These are phyloP conservation scores for Spencermartinsiella europaea DNA, from an alignment of 805 yeast genomes.

Conservation along the genomic window DNA sequence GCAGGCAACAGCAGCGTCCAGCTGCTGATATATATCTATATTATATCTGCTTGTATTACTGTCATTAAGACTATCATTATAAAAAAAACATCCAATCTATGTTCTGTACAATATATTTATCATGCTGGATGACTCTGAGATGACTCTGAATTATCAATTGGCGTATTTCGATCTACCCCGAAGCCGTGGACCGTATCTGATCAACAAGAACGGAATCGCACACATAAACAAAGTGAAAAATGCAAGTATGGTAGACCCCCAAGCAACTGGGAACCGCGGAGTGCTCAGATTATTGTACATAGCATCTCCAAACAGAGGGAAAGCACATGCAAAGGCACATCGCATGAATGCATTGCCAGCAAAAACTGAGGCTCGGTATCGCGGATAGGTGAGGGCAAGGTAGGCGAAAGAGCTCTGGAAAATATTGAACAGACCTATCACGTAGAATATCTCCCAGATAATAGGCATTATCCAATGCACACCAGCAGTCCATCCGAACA, in stretches of 20 bases:
- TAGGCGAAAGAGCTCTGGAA: constrained; percentile 50
- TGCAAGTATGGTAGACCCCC: constrained; percentile 51
- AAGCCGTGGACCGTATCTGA: constrained; percentile 29
- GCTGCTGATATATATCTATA: no score
- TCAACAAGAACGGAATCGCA: constrained; percentile 43
- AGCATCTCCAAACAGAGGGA: constrained; percentile 59
- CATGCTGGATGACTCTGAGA: no score
- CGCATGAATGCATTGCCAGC: constrained; percentile 53
- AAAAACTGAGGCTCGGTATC: constrained; percentile 52
- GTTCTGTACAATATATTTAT: no score
- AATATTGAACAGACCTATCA: constrained; percentile 37
- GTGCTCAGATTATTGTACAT: constrained; percentile 43
- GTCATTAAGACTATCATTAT: no score
- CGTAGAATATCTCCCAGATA: constrained; percentile 39
- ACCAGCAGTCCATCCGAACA: constrained; percentile 52
- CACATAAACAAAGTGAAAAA: constrained; percentile 42
- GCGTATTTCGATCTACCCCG: constrained; percentile 35
- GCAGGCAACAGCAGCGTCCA: no score
- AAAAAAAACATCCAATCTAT: no score
- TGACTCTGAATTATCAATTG: no score
- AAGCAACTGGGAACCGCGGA: constrained; percentile 49
- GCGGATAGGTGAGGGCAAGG: constrained; percentile 42
- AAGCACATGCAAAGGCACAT: constrained; percentile 49
- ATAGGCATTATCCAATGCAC: constrained; percentile 49
- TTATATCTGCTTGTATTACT: no score